Evolutionary conservation across 345 rosid genomes (phyloP).

Genomic region (Gossypium sturtianum): DNA sequence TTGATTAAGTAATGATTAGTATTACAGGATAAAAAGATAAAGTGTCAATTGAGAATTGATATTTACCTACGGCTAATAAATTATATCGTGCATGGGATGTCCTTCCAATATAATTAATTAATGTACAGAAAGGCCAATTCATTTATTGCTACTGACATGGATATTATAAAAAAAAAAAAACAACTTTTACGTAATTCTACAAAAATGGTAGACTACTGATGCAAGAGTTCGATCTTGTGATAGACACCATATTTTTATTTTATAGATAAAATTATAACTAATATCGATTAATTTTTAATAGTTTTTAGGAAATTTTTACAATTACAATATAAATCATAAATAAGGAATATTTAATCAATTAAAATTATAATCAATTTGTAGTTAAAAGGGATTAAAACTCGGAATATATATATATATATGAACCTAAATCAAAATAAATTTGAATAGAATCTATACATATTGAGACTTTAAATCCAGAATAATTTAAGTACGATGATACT

Average conservation of each 20-base stretch:
- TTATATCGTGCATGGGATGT: background rate
- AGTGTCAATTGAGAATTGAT: background rate
- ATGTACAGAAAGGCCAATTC: background rate
- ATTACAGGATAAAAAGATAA: background rate
- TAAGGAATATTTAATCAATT: too few relatives aligned
- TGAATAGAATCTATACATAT: too few relatives aligned
- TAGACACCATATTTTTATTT: background rate
- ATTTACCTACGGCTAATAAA: background rate
- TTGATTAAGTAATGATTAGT: background rate
- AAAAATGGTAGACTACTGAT: background rate
- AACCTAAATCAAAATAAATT: too few relatives aligned
- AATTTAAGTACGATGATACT: too few relatives aligned
- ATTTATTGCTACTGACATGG: background rate
- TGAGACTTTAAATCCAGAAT: too few relatives aligned
- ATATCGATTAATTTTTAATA: too few relatives aligned
- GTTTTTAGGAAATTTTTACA: too few relatives aligned
- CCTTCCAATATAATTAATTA: background rate
- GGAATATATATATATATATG: too few relatives aligned
- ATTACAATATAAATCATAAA: too few relatives aligned
- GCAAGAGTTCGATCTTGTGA: background rate
- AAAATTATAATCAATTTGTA: too few relatives aligned
- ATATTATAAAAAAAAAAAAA: background rate
- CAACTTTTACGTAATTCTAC: background rate
- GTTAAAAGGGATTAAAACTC: too few relatives aligned
- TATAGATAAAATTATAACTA: too few relatives aligned